These are phyloP conservation scores for Liriodendron chinense DNA, from an alignment of 164 flowering plant genomes.

Conservation along the genomic window DNA sequence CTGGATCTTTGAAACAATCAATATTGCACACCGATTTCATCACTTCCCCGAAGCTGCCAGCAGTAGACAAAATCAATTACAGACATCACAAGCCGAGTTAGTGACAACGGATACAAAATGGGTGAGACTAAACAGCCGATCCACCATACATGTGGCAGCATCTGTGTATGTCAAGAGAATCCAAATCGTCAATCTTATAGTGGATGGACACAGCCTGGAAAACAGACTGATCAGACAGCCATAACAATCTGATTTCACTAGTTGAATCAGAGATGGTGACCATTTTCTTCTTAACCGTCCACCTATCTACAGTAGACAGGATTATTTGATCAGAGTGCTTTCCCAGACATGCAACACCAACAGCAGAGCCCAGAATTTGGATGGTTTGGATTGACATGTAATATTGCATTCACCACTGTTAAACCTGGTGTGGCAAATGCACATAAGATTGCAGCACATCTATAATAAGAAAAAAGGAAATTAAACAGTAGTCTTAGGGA, in stretches of 20 bases:
- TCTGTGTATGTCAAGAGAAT: neutral
- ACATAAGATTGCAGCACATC: no score
- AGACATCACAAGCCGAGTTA: neutral
- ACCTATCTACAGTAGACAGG: neutral
- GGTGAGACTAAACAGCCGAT: neutral
- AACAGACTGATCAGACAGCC: neutral
- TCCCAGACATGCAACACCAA: neutral
- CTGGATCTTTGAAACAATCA: neutral
- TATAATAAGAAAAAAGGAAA: no score
- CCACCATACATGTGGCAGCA: neutral
- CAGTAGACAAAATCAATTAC: slow-evolving; percentile 26
- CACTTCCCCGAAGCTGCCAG: slow-evolving; percentile 42
- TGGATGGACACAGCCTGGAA: neutral
- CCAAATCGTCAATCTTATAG: neutral
- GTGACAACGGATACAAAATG: neutral
- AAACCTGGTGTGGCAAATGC: no score
- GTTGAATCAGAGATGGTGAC: neutral
- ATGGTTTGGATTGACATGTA: no score
- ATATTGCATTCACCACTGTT: no score
- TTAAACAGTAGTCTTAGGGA: no score
- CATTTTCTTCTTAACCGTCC: neutral
- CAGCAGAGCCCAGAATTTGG: no score
- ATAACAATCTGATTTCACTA: no score
- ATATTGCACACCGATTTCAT: neutral
- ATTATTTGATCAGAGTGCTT: neutral